Conservation (phyloP, 2,329 filamentous ascomycete species). For the Ramularia endophylla region DNA sequence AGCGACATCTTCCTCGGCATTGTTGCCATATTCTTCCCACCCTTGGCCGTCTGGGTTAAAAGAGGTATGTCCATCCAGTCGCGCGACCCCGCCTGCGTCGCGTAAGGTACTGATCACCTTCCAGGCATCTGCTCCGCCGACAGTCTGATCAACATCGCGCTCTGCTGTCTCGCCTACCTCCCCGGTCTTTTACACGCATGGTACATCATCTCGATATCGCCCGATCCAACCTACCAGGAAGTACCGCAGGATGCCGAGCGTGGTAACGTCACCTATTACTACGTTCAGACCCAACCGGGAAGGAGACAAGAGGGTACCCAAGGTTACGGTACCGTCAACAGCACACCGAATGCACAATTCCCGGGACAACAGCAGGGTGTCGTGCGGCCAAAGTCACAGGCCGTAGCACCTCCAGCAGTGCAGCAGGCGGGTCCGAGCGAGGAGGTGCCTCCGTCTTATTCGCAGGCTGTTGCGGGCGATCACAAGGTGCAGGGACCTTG, state of each 20-base stretch:
- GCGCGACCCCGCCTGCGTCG: too few species aligned
- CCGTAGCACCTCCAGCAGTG: conserved; percentile 22
- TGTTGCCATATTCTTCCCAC: conserved; percentile 56
- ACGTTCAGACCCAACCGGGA: conserved; percentile 42
- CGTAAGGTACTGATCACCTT: too few species aligned
- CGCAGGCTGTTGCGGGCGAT: conserved; percentile 75
- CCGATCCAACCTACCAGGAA: conserved; percentile 61
- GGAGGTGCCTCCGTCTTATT: conserved; percentile 66
- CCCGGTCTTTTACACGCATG: conserved; percentile 91
- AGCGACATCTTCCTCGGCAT: conserved; percentile 57
- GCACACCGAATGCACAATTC: conserved; percentile 36
- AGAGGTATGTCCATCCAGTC: too few species aligned
- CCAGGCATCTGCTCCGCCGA: conserved; percentile 87
- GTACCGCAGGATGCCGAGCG: conserved; percentile 60
- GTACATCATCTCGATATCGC: conserved; percentile 94
- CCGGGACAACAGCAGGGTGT: conserved; percentile 35
- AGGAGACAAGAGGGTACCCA: conserved; percentile 23
- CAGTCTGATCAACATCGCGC: conserved; percentile 89
- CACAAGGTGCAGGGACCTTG: conserved; percentile 73
- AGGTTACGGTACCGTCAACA: conserved; percentile 39
- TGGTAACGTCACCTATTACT: conserved; percentile 68
- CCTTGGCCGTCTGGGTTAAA: conserved; percentile 82
- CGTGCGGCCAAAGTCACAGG: conserved; percentile 32
- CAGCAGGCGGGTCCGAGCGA: conserved; percentile 40
- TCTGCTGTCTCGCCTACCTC: conserved; percentile 57